Evolutionary conservation across 495 filamentous ascomycete genomes (phyloP), one percentile per base, ranked within the genome.

Genomic region (Daldinia loculata): DNA sequence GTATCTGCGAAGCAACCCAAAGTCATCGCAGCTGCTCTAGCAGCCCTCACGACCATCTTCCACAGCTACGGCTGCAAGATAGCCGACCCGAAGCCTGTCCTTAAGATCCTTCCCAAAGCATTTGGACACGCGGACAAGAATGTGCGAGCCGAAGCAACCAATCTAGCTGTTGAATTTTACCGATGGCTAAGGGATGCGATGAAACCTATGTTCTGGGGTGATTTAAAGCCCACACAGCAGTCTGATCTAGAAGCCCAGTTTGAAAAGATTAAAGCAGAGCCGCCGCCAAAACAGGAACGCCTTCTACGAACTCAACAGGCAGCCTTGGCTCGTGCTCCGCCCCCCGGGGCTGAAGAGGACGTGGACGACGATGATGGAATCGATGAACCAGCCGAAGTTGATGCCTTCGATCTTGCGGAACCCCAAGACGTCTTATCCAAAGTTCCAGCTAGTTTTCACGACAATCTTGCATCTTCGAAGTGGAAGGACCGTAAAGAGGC

Each of bases 401-500:
- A 95, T 67, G 90, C 84, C 0, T 94, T 97, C 72, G 95, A 98
- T 79, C 84, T 99, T 17, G 93, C 91, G 48, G 93, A 97, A 70
- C 92, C 95, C 0, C 89, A 98, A 32, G 93, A 98, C 78, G 91
- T 97, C 2, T 75, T 93, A 56, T 84, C 89, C n/a, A 97, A 95
- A 72, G 79, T 98, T 9, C 91, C 95, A 1, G 89, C 89, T 22
- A 87, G 93, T 75, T 92, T 97, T 61, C 83, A 87, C 52, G 95
- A 98, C 29, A 89, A 91, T 45, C 80, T 98, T 36, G 89, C 85
- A 2, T 97, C 94, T 38, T 88, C 94, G 12, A 99, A 98, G 74
- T 99, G 96, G 96, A 98, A 98, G 77, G 96, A 99, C 72, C 88
- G 96, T 64, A 98, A 98, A 80, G 96, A 99, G 55, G 91, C 93